phyloP scores from a whole-genome alignment of 495 filamentous ascomycete genomes.

The Aspergillus taichungensis region DNA sequence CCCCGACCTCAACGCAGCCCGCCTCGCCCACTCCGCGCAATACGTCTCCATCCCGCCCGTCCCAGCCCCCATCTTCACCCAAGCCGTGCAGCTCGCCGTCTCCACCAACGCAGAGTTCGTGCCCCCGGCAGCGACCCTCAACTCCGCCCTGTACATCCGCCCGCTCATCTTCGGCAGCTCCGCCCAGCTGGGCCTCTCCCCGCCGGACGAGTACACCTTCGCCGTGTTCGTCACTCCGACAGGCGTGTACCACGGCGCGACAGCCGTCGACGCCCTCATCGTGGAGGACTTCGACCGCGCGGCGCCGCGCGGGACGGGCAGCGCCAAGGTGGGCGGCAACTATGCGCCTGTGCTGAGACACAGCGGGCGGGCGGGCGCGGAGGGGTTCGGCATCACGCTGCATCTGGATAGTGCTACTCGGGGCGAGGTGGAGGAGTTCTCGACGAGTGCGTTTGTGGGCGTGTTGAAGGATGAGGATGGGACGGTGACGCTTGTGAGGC shows the following conservation, averaged over 20 bases:
- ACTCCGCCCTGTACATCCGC: slow-evolving; percentile 82
- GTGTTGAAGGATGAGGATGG: slow-evolving; percentile 46
- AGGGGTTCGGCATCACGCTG: slow-evolving; percentile 78
- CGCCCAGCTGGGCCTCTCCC: slow-evolving; percentile 70
- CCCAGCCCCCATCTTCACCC: slow-evolving; percentile 61
- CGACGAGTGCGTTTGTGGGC: slow-evolving; percentile 78
- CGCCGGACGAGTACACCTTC: slow-evolving; percentile 85
- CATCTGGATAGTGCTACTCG: slow-evolving; percentile 76
- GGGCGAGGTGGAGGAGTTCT: slow-evolving; percentile 82
- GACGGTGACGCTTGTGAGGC: slow-evolving; percentile 62
- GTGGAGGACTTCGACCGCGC: slow-evolving; percentile 56
- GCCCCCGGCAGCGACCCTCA: slow-evolving; percentile 64
- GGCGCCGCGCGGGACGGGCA: slow-evolving; percentile 45
- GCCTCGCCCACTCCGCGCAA: slow-evolving; percentile 66
- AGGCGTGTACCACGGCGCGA: slow-evolving; percentile 80
- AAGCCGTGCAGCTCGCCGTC: slow-evolving; percentile 69
- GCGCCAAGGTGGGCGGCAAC: slow-evolving; percentile 50
- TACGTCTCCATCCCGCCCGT: slow-evolving; percentile 74
- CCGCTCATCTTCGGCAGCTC: slow-evolving; percentile 77
- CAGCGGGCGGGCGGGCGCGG: slow-evolving; percentile 61
- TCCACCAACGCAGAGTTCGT: slow-evolving; percentile 80
- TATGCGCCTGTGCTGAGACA: slow-evolving; percentile 66
- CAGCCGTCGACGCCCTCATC: slow-evolving; percentile 71
- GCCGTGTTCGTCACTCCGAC: slow-evolving; percentile 77
- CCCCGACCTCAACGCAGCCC: slow-evolving; percentile 67